Conservation (phyloP, 2,329 filamentous ascomycete genomes). For the Madurella mycetomatis region DNA sequence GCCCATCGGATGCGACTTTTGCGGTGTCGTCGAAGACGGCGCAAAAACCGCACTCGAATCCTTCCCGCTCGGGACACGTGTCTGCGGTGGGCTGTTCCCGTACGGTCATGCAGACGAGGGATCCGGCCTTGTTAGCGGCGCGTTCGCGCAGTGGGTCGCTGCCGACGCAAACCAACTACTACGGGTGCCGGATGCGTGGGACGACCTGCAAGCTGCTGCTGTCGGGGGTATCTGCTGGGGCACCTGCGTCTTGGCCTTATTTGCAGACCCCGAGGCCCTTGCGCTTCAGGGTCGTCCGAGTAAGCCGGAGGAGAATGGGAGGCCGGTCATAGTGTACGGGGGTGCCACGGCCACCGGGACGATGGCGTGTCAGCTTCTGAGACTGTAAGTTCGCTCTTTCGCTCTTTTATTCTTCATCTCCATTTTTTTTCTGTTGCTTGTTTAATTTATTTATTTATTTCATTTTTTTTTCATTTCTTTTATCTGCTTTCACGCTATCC, state of each 20-base stretch:
- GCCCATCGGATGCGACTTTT: slow-evolving; percentile 6
- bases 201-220: slow-evolving; percentile 2
- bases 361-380: slow-evolving; percentile 14
- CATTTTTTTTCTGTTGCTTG: no score
- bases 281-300: neutral
- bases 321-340: slow-evolving; percentile 15
- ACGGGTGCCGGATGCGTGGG: neutral
- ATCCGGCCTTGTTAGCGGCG: neutral
- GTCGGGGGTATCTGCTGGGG: slow-evolving; percentile 23
- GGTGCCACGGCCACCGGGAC: slow-evolving; percentile 14
- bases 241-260: slow-evolving; percentile 6
- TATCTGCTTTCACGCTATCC: no score
- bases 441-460: no score
- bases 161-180: neutral
- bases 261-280: neutral
- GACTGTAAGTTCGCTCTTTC: slow-evolving; percentile 3
- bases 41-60: no score
- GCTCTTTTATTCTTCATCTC: no score
- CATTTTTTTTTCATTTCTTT: no score
- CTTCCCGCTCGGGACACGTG: neutral
- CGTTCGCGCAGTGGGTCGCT: neutral
- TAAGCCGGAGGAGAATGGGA: neutral
- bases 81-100: slow-evolving; percentile 1
- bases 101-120: neutral
- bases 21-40: slow-evolving; percentile 2